Evolutionary conservation across 2,329 filamentous ascomycete species (phyloP).

Genomic region (Aaosphaeria pasadenensis): DNA sequence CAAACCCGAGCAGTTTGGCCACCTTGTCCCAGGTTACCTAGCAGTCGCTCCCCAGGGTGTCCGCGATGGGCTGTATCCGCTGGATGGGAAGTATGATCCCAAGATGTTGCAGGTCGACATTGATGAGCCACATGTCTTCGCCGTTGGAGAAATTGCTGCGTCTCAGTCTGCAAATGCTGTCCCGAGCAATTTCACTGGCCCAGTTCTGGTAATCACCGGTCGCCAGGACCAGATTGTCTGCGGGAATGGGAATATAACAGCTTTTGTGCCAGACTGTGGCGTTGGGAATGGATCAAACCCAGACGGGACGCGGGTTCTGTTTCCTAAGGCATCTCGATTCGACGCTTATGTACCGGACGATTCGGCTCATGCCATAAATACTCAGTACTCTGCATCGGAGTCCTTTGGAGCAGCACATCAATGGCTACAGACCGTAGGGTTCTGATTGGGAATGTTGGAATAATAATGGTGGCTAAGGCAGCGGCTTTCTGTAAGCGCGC

Average conservation of each 20-base stretch:
- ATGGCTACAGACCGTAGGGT: too few species aligned
- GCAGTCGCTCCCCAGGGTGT: not conserved
- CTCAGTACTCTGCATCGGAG: not conserved
- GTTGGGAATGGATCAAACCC: not conserved
- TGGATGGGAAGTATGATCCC: slow-evolving; percentile 2
- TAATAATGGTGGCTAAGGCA: too few species aligned
- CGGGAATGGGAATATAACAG: slow-evolving; percentile 39
- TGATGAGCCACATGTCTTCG: slow-evolving; percentile 1
- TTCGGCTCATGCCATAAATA: not conserved
- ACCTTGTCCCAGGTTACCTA: slow-evolving; percentile 3
- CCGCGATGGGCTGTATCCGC: slow-evolving; percentile 1
- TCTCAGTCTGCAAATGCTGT: not conserved
- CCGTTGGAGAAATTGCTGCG: slow-evolving; percentile 3
- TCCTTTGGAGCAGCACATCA: not conserved
- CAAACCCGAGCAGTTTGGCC: not conserved
- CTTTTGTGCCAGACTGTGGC: not conserved
- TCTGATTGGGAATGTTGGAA: too few species aligned
- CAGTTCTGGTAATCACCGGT: slow-evolving; percentile 57
- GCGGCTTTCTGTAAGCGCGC: too few species aligned
- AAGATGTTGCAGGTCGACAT: slow-evolving; percentile 1
- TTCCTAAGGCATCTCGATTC: not conserved
- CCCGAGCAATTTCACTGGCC: slow-evolving; percentile 43
- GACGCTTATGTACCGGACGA: not conserved
- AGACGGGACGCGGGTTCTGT: not conserved
- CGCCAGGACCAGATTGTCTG: slow-evolving; percentile 52